Evolutionary conservation across 2,329 filamentous ascomycete genomes (phyloP).

Genomic region (Talaromyces sp.): DNA sequence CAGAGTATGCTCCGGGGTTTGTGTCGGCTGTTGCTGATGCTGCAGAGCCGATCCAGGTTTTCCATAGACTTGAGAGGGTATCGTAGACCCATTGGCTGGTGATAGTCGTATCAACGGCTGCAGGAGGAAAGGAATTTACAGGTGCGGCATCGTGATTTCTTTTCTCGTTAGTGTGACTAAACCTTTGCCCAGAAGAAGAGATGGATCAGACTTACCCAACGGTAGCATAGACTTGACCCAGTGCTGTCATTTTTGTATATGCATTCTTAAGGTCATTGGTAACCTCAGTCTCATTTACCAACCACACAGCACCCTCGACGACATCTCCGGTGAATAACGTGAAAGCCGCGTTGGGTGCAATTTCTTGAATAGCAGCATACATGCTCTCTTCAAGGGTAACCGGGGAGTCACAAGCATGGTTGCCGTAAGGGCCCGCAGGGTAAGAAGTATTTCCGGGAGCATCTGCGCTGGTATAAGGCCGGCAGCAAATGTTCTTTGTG

Average conservation of each 20-base stretch:
- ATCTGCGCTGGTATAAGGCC: constrained; percentile 49
- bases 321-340: constrained; percentile 60
- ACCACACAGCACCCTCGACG: constrained; percentile 49
- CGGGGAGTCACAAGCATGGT: constrained; percentile 53
- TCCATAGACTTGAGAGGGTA: constrained; percentile 47
- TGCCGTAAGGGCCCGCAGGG: constrained; percentile 52
- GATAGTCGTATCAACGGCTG: constrained; percentile 36
- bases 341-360: constrained; percentile 47
- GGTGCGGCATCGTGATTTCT: constrained; percentile 56
- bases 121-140: constrained; percentile 49
- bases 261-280: constrained; percentile 41
- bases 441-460: constrained; percentile 47
- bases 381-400: constrained; percentile 53
- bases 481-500: constrained; percentile 59
- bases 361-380: constrained; percentile 39
- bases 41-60: constrained; percentile 46
- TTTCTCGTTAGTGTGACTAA: neutral
- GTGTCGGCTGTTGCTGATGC: constrained; percentile 33
- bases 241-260: constrained; percentile 47
- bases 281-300: constrained; percentile 34
- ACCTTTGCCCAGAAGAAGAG: too few species aligned
- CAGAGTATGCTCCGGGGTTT: constrained; percentile 51
- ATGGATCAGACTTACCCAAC: constrained; percentile 33
- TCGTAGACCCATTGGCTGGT: constrained; percentile 53
- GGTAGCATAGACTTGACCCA: constrained; percentile 50